Evolutionary conservation across 2,329 filamentous ascomycete species (phyloP), one percentile per base, ranked within the genome.

Genomic region (Pseudopyrenochaeta lycopersici): DNA sequence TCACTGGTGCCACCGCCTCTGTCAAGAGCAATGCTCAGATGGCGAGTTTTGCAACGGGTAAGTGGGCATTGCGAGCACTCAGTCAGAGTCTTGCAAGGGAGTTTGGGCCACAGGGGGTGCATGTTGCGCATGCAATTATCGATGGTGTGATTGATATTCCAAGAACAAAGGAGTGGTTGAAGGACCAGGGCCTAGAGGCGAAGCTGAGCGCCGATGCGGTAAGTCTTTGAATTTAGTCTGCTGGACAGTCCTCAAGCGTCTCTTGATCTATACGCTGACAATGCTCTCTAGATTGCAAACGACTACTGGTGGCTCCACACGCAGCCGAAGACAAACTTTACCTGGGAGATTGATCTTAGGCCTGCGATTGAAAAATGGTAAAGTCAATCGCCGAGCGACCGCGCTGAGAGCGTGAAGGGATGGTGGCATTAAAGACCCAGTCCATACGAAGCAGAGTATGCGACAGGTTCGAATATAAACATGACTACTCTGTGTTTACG

Each of bases 61-160:
- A 96, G 73, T 96, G 92, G 72, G 91, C 90, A 3, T 78, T 90
- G 63, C 83, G 92, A 29, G 91, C 88, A 0, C 77, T 96, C 45
- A 83, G 84, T 0, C 91, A 94, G 75, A 89, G 85, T 30, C 80
- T 96, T 21, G 90, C 92, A 0, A 84, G 89, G 51, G 92, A 97
- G 73, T 97, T 95, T 74, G 90, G 90, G 0, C 91, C 92, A 0
- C 82, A 90, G 73, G 92, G 92, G 2, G 84, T 97, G 1, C 92
- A 97, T 73, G 89, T 96, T 1, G 85, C 89, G 0, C 91, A 96
- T 76, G 87, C 88, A 4, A 86, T 96, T 55, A 88, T 96, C 49
- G 92, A 97, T 70, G 92, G 91, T 0, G 84, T 91, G 1, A 96
- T 97, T 73, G 90, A 96, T 73, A 92, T 90, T 48, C 90, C 90